These are phyloP conservation scores for Ustilago esculenta DNA, from an alignment of 1,284 basidiomycete genomes.

Conservation along the genomic window DNA sequence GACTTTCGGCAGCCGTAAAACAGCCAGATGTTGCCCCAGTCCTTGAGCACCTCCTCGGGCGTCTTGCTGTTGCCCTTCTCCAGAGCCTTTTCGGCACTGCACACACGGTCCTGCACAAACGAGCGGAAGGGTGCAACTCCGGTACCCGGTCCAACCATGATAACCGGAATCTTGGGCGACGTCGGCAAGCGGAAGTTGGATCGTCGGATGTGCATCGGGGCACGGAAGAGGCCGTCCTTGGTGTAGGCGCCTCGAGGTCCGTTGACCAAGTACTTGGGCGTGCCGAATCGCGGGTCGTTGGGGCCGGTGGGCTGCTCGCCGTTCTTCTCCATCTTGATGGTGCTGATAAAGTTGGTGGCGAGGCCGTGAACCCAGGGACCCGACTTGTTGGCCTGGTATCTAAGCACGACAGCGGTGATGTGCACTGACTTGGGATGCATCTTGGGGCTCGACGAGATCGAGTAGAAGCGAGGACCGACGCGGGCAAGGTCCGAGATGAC, in stretches of 20 bases:
- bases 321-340: conserved; percentile 76
- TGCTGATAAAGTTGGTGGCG: conserved; percentile 64
- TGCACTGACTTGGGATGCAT: conserved; percentile 87
- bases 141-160: conserved; percentile 98
- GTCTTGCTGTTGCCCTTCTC: conserved; percentile 85
- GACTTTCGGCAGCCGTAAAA: conserved; percentile 95
- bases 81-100: conserved; percentile 87
- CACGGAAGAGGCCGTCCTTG: conserved; percentile 75
- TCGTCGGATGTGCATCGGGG: conserved; percentile 91
- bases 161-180: conserved; percentile 95
- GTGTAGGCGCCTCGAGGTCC: conserved; percentile 88
- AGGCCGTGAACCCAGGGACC: conserved; percentile 59
- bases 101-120: conserved; percentile 96
- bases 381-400: conserved; percentile 49
- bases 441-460: conserved; percentile 96
- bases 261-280: conserved; percentile 83
- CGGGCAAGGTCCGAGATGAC: conserved; percentile 91
- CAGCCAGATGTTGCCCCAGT: conserved; percentile 93
- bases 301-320: conserved; percentile 56
- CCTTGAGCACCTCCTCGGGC: conserved; percentile 85
- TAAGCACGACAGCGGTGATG: conserved; percentile 85
- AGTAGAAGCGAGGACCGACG: conserved; percentile 95
- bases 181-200: conserved; percentile 97
- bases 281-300: conserved; percentile 63
- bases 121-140: conserved; percentile 98